These are phyloP conservation scores for Chalciporus piperatus DNA, from an alignment of 768 basidiomycete genomes.

Conservation along the genomic window DNA sequence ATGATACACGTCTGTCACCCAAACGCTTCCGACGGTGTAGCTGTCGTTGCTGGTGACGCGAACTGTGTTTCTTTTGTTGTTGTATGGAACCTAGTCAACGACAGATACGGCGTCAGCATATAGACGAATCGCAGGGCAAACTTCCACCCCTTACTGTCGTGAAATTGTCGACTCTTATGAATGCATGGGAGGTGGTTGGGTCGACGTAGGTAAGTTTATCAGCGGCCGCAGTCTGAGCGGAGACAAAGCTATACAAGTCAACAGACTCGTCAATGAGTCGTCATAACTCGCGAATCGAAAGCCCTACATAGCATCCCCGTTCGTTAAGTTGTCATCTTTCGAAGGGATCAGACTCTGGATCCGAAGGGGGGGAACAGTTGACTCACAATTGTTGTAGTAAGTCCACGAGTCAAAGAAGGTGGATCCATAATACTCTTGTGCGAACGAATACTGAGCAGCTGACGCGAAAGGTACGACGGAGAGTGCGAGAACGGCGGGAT, in stretches of 20 bases:
- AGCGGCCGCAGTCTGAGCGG: constrained; percentile 39
- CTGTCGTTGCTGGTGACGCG: constrained; percentile 58
- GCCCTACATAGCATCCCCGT: constrained; percentile 55
- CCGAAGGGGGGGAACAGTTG: not conserved
- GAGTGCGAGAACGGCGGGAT: constrained; percentile 7
- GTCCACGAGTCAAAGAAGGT: constrained; percentile 67
- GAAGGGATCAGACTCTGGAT: not conserved
- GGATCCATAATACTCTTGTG: constrained; percentile 56
- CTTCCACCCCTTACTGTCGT: constrained; percentile 38
- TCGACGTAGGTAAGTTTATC: constrained; percentile 63
- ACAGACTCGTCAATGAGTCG: no score
- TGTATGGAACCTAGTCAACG: constrained; percentile 29
- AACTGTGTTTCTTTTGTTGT: constrained; percentile 64
- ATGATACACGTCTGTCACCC: constrained; percentile 64
- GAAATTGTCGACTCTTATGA: constrained; percentile 76
- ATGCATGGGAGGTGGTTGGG: constrained; percentile 60
- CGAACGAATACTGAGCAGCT: constrained; percentile 46
- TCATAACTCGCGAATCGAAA: not conserved
- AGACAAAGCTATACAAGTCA: constrained; percentile 43
- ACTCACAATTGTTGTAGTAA: constrained; percentile 58
- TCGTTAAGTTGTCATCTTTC: constrained; percentile 67
- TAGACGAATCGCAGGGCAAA: not conserved
- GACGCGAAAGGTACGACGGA: constrained; percentile 9
- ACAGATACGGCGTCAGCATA: not conserved
- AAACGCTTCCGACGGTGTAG: constrained; percentile 58